These are phyloP conservation scores for Carex littledalei DNA, from an alignment of 176 grass and related monocot genomes.

Conservation along the genomic window DNA sequence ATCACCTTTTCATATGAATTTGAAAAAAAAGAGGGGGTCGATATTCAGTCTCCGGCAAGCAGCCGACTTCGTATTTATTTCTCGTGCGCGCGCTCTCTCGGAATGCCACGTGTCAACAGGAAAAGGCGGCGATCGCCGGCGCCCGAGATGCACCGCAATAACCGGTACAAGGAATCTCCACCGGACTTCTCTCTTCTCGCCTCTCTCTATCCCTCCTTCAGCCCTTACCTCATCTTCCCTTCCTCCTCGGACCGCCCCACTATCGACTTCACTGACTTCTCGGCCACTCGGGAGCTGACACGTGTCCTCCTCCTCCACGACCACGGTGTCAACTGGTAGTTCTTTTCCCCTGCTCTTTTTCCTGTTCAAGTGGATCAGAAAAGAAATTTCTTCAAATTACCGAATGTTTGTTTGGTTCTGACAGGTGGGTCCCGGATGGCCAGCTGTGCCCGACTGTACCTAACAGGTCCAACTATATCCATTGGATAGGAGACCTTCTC, in stretches of 20 bases:
- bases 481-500: constrained; percentile 93
- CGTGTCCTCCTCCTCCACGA: constrained; percentile 91
- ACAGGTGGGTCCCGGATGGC: constrained; percentile 92
- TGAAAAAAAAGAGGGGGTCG: not conserved
- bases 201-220: constrained; percentile 77
- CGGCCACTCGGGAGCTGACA: constrained; percentile 55
- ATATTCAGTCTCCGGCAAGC: not conserved
- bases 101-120: constrained; percentile 20
- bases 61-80: not conserved
- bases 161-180: constrained; percentile 61
- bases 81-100: not conserved
- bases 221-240: constrained; percentile 45
- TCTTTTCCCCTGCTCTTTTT: not conserved
- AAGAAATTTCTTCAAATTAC: not conserved
- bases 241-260: constrained; percentile 22
- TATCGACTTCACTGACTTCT: constrained; percentile 23
- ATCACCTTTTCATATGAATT: too few species aligned
- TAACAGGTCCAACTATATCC: constrained; percentile 91
- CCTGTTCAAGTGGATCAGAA: not conserved
- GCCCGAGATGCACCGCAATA: constrained; percentile 58
- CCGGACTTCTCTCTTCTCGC: constrained; percentile 73
- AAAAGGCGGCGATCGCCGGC: constrained; percentile 31
- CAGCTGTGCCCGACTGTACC: constrained; percentile 86
- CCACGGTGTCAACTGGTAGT: constrained; percentile 83
- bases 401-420: constrained; percentile 7